Percentiles rank a stretch among this genome's conserved stretches.
These are phyloP conservation scores for Fusarium gaditjirri DNA, from an alignment of 2,329 filamentous ascomycete genomes.

Conservation along the genomic window DNA sequence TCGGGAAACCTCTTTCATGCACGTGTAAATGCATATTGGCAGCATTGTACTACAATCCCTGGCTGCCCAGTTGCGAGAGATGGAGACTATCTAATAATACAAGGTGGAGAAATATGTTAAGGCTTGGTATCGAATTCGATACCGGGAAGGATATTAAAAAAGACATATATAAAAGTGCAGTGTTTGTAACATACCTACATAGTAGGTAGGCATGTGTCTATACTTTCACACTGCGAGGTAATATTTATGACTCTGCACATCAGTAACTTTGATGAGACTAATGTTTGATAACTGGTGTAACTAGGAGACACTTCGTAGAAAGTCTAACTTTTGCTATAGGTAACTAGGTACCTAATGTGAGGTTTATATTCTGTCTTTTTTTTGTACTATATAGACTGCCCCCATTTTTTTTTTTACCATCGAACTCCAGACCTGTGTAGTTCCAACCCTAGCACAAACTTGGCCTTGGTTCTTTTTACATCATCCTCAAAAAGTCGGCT, in stretches of 20 bases:
- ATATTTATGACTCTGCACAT: not conserved
- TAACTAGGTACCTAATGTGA: not conserved
- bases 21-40: not conserved
- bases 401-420: not conserved
- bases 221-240: not conserved
- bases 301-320: not conserved
- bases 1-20: not conserved
- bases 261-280: not conserved
- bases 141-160: not conserved
- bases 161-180: not conserved
- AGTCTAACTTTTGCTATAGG: not conserved
- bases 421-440: not conserved
- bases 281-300: not conserved
- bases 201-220: not conserved
- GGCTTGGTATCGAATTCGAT: conserved; percentile 25
- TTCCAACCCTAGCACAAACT: conserved; percentile 10
- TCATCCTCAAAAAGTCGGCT: conserved; percentile 12
- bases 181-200: no score
- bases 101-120: conserved; percentile 14
- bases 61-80: not conserved
- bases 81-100: not conserved
- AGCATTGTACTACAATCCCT: not conserved
- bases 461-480: not conserved
- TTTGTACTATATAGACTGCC: not conserved
- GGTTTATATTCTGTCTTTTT: not conserved